Conservation (phyloP, 768 basidiomycete species). For the Leccinum boreale region DNA sequence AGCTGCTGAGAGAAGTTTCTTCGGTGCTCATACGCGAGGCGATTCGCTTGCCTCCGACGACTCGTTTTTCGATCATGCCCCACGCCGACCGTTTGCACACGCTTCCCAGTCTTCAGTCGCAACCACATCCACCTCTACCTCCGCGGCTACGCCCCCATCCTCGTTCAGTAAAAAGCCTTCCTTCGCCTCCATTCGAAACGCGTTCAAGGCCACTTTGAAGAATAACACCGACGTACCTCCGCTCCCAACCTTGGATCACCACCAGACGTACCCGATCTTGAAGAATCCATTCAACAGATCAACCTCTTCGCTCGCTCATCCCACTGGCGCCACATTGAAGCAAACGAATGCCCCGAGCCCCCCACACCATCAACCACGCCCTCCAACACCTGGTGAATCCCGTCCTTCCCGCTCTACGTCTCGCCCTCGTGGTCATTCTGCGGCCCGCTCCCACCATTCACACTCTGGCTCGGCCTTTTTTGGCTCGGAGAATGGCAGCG, state of each 20-base stretch:
- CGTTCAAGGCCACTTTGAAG: constrained; percentile 62
- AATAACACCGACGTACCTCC: constrained; percentile 68
- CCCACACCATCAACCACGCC: constrained; percentile 46
- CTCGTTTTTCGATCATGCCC: constrained; percentile 60
- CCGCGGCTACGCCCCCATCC: constrained; percentile 26
- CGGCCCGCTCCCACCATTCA: constrained; percentile 74
- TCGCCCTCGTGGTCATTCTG: constrained; percentile 55
- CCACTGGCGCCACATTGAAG: constrained; percentile 37
- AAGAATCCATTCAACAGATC: constrained; percentile 84
- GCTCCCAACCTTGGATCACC: constrained; percentile 63
- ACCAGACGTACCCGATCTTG: constrained; percentile 64
- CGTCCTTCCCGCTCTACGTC: constrained; percentile 31
- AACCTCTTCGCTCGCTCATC: constrained; percentile 65
- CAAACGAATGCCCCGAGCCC: constrained; percentile 46
- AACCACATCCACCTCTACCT: constrained; percentile 35
- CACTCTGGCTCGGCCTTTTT: constrained; percentile 74
- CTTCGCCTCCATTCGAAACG: constrained; percentile 83
- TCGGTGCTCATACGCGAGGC: constrained; percentile 59
- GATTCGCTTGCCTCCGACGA: constrained; percentile 79
- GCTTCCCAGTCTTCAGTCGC: constrained; percentile 70
- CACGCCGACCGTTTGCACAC: constrained; percentile 63
- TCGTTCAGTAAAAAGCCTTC: constrained; percentile 78
- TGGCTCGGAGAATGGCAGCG: constrained; percentile 68
- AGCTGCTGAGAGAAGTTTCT: constrained; percentile 55
- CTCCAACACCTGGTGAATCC: constrained; percentile 55